Conservation (phyloP, 305 asterid species). For the Ruellia speciosa region DNA sequence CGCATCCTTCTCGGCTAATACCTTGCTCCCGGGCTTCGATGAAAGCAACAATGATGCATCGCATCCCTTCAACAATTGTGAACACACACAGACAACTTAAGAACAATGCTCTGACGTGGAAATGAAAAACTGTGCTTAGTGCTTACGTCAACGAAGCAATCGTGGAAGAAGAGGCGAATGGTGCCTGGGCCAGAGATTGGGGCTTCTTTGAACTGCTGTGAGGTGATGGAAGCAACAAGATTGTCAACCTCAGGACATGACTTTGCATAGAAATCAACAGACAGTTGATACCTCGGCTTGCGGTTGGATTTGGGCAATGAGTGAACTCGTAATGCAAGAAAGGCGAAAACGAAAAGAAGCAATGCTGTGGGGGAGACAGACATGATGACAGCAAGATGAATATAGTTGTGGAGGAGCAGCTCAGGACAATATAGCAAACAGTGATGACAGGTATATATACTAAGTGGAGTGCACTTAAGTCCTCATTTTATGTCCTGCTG, state of each 20-base stretch:
- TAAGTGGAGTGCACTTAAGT: conserved; percentile 8
- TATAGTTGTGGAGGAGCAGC: conserved; percentile 11
- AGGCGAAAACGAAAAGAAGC: conserved; percentile 20
- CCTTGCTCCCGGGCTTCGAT: conserved; percentile 51
- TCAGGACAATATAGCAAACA: conserved; percentile 36
- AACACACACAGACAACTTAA: neutral
- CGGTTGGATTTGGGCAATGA: conserved; percentile 23
- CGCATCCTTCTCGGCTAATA: conserved; percentile 68
- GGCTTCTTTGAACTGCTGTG: conserved; percentile 54
- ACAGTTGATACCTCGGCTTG: conserved; percentile 35
- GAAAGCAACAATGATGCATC: conserved; percentile 73
- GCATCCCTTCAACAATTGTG: conserved; percentile 50
- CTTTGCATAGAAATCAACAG: conserved; percentile 53
- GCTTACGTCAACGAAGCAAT: conserved; percentile 77
- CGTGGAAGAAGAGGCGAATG: conserved; percentile 95
- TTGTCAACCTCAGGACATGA: conserved; percentile 82
- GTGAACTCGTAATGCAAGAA: conserved; percentile 18
- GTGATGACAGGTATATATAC: conserved; percentile 12
- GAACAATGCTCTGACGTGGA: too few relatives aligned
- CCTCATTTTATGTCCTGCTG: conserved; percentile 17
- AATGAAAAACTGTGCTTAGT: neutral
- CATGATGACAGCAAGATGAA: conserved; percentile 26
- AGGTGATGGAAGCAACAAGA: conserved; percentile 60
- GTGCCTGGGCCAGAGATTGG: conserved; percentile 89
- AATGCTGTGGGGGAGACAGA: conserved; percentile 27